Conservation (phyloP, 2,329 filamentous ascomycete species). For the Metarhizium brunneum region DNA sequence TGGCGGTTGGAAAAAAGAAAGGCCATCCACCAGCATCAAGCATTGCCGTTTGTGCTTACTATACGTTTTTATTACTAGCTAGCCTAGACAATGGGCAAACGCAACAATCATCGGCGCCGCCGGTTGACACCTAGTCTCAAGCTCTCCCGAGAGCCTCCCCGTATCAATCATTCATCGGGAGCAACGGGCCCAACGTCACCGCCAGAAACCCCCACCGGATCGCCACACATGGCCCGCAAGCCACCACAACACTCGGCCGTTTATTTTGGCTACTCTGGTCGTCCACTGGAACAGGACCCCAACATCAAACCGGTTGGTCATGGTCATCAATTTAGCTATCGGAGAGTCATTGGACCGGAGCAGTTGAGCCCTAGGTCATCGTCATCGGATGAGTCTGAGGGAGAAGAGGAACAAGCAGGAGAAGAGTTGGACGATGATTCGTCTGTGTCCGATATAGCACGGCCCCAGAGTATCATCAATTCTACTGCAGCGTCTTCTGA, state of each 20-base stretch:
- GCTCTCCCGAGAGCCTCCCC: conserved; percentile 19
- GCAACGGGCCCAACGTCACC: conserved; percentile 34
- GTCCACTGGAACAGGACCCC: conserved; percentile 23
- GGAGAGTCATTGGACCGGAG: conserved; percentile 22
- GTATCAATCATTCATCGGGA: conserved; percentile 11
- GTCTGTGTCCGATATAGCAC: neutral
- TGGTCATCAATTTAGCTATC: conserved; percentile 34
- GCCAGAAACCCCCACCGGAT: conserved; percentile 35
- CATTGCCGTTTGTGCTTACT: conserved; percentile 3
- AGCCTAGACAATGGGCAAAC: conserved; percentile 16
- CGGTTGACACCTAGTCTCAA: conserved; percentile 34
- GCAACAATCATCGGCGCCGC: conserved; percentile 19
- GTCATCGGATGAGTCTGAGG: conserved; percentile 17
- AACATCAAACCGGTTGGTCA: conserved; percentile 33
- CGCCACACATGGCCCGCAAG: conserved; percentile 24
- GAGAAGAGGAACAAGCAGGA: conserved; percentile 10
- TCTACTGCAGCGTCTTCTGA: neutral
- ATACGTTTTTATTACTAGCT: conserved; percentile 7
- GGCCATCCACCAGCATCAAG: conserved; percentile 5
- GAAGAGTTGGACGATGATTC: conserved; percentile 12
- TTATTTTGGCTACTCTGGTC: conserved; percentile 21
- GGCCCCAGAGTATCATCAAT: neutral
- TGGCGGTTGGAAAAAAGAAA: neutral
- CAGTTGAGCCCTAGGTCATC: conserved; percentile 27
- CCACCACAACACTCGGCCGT: conserved; percentile 20